A percentile compares a stretch with the other conserved stretches of the same genome.
Conservation (phyloP, 306 rosid genomes). For the Calophaca sinica region DNA sequence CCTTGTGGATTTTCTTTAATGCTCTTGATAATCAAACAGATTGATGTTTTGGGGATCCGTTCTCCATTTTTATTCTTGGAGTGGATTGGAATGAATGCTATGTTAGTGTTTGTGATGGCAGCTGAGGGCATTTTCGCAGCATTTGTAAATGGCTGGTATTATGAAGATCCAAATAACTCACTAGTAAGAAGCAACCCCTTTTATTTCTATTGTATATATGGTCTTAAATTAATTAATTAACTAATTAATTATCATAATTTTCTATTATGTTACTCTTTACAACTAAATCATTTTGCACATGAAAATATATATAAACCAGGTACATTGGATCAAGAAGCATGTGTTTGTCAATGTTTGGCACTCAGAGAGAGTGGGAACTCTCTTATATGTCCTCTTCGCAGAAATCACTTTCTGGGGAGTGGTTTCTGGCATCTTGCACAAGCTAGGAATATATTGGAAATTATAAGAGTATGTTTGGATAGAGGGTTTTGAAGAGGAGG, state of each 20-base stretch:
- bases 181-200: slow-evolving; percentile 54
- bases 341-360: slow-evolving; percentile 82
- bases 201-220: background rate
- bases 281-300: background rate
- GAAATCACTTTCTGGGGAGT: slow-evolving; percentile 82
- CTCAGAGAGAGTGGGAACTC: slow-evolving; percentile 76
- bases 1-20: too few relatives aligned
- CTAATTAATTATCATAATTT: background rate
- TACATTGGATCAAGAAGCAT: slow-evolving; percentile 75
- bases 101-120: slow-evolving; percentile 90
- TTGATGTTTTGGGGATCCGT: slow-evolving; percentile 78
- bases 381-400: slow-evolving; percentile 82
- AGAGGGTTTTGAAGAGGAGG: too few relatives aligned
- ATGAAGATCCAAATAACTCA: slow-evolving; percentile 54
- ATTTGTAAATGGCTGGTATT: slow-evolving; percentile 88
- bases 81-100: slow-evolving; percentile 96
- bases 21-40: slow-evolving; percentile 50
- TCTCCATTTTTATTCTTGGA: slow-evolving; percentile 79
- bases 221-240: too few relatives aligned
- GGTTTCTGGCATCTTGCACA: slow-evolving; percentile 86
- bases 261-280: too few relatives aligned
- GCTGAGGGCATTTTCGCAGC: slow-evolving; percentile 89
- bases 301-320: slow-evolving; percentile 49
- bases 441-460: slow-evolving; percentile 78
- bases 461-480: slow-evolving; percentile 37